Percentiles rank a stretch among this genome's conserved stretches.
These are phyloP conservation scores for Calonectria fujianensis DNA, from an alignment of 2,329 filamentous ascomycete species.

Conservation along the genomic window DNA sequence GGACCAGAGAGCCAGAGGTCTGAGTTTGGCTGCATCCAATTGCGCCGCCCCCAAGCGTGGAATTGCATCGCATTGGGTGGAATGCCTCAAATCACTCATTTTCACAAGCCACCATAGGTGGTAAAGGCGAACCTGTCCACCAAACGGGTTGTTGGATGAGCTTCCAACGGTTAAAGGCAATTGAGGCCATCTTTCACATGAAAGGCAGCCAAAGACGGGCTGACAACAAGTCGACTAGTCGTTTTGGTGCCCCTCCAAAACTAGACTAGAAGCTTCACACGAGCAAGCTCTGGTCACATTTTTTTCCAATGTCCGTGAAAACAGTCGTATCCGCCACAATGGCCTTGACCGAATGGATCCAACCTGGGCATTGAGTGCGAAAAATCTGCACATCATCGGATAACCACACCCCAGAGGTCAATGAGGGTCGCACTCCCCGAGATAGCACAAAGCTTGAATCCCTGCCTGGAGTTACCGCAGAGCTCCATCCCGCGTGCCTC, in stretches of 20 bases:
- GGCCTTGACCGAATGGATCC: neutral
- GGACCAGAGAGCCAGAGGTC: neutral
- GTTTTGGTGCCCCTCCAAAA: slow-evolving; percentile 6
- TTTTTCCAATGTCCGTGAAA: slow-evolving; percentile 1
- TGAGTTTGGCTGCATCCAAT: neutral
- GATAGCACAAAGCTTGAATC: slow-evolving; percentile 17
- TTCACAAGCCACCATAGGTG: neutral
- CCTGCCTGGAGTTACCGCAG: neutral
- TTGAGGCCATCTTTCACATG: slow-evolving; percentile 27
- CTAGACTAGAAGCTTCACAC: slow-evolving; percentile 26
- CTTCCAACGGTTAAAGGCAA: slow-evolving; percentile 20
- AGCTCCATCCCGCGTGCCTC: slow-evolving; percentile 5
- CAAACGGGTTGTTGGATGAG: slow-evolving; percentile 9
- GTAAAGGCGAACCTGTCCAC: neutral
- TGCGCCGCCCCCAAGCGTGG: neutral
- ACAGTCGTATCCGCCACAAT: neutral
- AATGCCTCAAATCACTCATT: slow-evolving; percentile 7
- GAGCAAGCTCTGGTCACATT: slow-evolving; percentile 9
- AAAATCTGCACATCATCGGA: slow-evolving; percentile 32
- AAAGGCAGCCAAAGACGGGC: slow-evolving; percentile 2
- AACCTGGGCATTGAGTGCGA: slow-evolving; percentile 23
- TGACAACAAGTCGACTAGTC: slow-evolving; percentile 20
- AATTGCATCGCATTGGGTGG: slow-evolving; percentile 2
- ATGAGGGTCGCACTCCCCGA: slow-evolving; percentile 1
- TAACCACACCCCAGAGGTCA: slow-evolving; percentile 7